Conservation (phyloP, 768 basidiomycete genomes). For the Psilocybe cubensis region DNA sequence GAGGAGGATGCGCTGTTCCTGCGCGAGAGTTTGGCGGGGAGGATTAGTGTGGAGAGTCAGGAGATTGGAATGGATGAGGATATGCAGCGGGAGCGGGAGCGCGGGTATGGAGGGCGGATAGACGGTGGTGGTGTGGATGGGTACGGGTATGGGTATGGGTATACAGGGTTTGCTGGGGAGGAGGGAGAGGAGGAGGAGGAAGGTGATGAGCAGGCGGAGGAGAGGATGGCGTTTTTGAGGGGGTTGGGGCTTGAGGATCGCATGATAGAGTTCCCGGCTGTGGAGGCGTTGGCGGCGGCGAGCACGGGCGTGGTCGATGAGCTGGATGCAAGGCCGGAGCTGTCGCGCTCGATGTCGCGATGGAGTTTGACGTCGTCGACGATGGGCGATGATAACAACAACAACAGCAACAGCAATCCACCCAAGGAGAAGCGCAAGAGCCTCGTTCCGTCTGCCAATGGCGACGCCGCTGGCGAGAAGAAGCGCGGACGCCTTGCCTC, state of each 20-base stretch:
- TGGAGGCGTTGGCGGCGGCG: neutral
- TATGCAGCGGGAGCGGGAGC: neutral
- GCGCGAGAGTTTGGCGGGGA: neutral
- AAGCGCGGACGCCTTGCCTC: slow-evolving; percentile 22
- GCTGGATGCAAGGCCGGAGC: neutral
- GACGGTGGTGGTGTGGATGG: neutral
- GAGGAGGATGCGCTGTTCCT: neutral
- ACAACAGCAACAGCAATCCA: slow-evolving; percentile 2
- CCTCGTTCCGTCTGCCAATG: slow-evolving; percentile 8
- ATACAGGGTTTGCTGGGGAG: too few relatives aligned
- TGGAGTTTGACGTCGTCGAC: slow-evolving; percentile 21
- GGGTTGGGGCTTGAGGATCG: slow-evolving; percentile 13
- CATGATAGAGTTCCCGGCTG: slow-evolving; percentile 11
- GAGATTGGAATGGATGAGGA: slow-evolving; percentile 1
- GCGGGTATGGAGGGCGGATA: neutral
- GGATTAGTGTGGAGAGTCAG: slow-evolving; percentile 1
- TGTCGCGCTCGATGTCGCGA: slow-evolving; percentile 18
- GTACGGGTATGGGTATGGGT: too few relatives aligned
- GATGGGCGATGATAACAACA: slow-evolving; percentile 3
- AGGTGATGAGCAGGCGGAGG: neutral
- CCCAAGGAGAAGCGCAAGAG: slow-evolving; percentile 14
- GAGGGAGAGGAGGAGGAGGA: neutral
- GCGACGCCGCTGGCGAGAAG: slow-evolving; percentile 5
- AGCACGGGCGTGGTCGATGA: neutral
- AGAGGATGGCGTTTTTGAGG: slow-evolving; percentile 12